phyloP scores from a whole-genome alignment of 2,329 filamentous ascomycete species.

The Spiromastix sp. region DNA sequence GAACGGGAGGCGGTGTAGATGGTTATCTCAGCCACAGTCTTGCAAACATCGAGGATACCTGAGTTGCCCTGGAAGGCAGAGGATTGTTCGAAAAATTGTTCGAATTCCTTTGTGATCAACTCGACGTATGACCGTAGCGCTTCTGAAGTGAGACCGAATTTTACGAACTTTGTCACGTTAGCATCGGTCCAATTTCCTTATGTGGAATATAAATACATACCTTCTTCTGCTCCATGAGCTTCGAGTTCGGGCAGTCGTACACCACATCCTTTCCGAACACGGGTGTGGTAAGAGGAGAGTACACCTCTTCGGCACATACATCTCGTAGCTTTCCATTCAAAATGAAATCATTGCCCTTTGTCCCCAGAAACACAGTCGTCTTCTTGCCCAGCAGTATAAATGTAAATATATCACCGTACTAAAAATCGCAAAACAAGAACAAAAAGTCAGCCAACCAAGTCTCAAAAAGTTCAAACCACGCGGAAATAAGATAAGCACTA shows the following conservation, averaged over 20 bases:
- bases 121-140: constrained; percentile 62
- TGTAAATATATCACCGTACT: constrained; percentile 86
- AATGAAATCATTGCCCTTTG: constrained; percentile 80
- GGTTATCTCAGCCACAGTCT: constrained; percentile 73
- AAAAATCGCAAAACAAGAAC: no score
- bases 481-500: neutral
- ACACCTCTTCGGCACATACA: constrained; percentile 83
- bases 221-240: constrained; percentile 96
- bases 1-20: constrained; percentile 83
- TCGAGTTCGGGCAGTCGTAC: constrained; percentile 82
- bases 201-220: constrained; percentile 36
- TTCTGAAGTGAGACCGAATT: constrained; percentile 52
- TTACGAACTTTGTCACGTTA: constrained; percentile 42
- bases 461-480: neutral
- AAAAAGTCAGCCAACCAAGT: constrained; percentile 8
- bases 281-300: constrained; percentile 61
- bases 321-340: constrained; percentile 85
- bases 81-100: constrained; percentile 59
- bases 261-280: constrained; percentile 78
- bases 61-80: constrained; percentile 56
- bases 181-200: neutral
- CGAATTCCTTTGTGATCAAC: constrained; percentile 65
- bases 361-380: constrained; percentile 75
- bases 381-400: constrained; percentile 82
- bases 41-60: constrained; percentile 61